Conservation (phyloP, 176 grass and related monocot genomes). For the Lolium rigidum region DNA sequence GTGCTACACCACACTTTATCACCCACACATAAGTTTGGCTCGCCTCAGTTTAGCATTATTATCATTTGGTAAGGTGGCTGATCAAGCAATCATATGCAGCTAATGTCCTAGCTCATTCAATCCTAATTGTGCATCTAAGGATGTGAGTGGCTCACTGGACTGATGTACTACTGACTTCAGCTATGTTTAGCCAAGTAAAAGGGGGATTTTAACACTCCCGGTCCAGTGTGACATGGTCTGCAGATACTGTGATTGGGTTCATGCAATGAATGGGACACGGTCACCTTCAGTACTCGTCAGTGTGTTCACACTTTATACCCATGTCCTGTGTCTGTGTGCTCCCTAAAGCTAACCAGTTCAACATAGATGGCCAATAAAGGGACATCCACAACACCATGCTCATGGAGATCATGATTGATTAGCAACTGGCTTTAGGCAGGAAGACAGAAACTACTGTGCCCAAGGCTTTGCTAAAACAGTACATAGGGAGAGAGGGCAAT, state of each 20-base stretch:
- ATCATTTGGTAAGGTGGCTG: not conserved
- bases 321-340: not conserved
- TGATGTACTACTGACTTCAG: not conserved
- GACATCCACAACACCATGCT: constrained; percentile 11
- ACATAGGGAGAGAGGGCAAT: not conserved
- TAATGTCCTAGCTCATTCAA: not conserved
- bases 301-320: not conserved
- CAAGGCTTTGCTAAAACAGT: constrained; percentile 14
- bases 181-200: not conserved
- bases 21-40: not conserved
- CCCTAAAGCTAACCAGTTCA: constrained; percentile 13
- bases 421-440: not conserved
- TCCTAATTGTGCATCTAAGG: not conserved
- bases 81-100: not conserved
- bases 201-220: not conserved
- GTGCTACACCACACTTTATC: not conserved
- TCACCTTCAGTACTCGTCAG: not conserved
- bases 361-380: not conserved
- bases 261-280: not conserved
- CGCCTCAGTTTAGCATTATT: not conserved
- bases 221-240: constrained; percentile 7
- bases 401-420: constrained; percentile 23
- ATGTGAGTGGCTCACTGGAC: not conserved
- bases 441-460: not conserved
- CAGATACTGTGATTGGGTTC: not conserved